phyloP scores from a whole-genome alignment of 208 protist genomes.

The Wallacemonas collosoma region DNA sequence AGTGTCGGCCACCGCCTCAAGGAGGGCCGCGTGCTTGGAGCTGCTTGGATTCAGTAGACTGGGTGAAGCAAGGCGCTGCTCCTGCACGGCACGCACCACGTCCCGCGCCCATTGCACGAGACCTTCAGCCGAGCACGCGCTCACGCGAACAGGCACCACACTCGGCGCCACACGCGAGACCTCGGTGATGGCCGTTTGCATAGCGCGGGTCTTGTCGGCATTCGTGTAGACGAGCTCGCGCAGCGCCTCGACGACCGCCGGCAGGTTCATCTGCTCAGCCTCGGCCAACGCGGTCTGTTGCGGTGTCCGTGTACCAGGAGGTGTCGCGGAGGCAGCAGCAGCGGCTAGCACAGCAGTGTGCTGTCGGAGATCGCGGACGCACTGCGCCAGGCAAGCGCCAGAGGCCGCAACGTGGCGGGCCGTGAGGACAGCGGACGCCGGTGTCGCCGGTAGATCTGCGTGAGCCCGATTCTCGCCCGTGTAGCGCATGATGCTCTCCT shows the following conservation, averaged over 20 bases:
- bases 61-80: slow-evolving; percentile 5
- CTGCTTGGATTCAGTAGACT: neutral
- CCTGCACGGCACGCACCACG: slow-evolving; percentile 4
- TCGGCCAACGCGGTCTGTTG: neutral
- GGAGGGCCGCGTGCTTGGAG: slow-evolving; percentile 25
- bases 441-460: neutral
- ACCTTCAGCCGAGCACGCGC: slow-evolving; percentile 4
- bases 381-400: slow-evolving; percentile 17
- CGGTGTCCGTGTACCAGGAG: neutral
- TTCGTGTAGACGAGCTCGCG: slow-evolving; percentile 4
- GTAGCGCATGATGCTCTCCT: slow-evolving; percentile 24
- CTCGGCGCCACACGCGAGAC: neutral
- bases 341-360: neutral
- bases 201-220: slow-evolving; percentile 1
- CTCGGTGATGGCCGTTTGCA: slow-evolving; percentile 5
- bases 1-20: slow-evolving; percentile 42
- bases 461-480: slow-evolving; percentile 1
- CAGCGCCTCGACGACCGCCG: slow-evolving; percentile 1
- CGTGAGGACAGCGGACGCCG: slow-evolving; percentile 6
- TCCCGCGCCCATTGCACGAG: neutral
- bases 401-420: slow-evolving; percentile 17
- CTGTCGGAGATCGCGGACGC: slow-evolving; percentile 21
- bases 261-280: neutral
- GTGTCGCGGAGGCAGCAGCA: neutral
- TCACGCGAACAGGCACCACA: neutral